Evolutionary conservation across 768 basidiomycete genomes (phyloP), one percentile per base, ranked within the genome.

Genomic region (Auriscalpium orientale): DNA sequence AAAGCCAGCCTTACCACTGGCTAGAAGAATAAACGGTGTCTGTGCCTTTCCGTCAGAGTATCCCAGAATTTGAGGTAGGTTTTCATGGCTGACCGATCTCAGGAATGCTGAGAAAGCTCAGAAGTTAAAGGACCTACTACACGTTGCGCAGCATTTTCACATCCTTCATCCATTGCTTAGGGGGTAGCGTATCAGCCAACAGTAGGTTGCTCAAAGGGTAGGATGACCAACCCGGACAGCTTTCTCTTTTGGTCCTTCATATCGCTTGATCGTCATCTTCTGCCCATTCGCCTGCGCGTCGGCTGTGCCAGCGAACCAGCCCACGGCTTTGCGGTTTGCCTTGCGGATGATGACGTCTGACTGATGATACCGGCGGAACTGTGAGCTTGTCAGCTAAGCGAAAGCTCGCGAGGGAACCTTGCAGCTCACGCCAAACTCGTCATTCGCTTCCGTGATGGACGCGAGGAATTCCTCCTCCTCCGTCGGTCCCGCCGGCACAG

Each of bases 311-410:
- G 71, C 62, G 76, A 79, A 81, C 77, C 79, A 82, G 4, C 73
- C 76, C 20, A 60, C 37, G n/a, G 52, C 58, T 40, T 57, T 57
- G 20, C 59, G 53, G 51, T 61, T 57, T 20, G 56, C 50, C 40
- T 67, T 67, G n/a, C 70, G 70, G 38, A 75, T 62, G 7, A 66
- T 65, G 15, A 81, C 66, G 15, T 81, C 76, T 1, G 78, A 78
- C 51, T 78, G 78, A 56, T 80, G 78, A 57, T 79, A 80, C 53
- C 75, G 70, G 47, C 68, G 70, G 53, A 79, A 80, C 79, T 81
- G 56, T 3, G 44, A 1, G 45, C 33, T 13, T 15, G 46, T 53
- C 57, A 56, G 53, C 20, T 2, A 53, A 8, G 21, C 15, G 8
- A 16, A 4, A 9, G n/a, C 20, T 8, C 12, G 16, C 1, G n/a